These are phyloP conservation scores for Skeletonema menzelii DNA, from an alignment of 108 stramenopile species.

Conservation along the genomic window DNA sequence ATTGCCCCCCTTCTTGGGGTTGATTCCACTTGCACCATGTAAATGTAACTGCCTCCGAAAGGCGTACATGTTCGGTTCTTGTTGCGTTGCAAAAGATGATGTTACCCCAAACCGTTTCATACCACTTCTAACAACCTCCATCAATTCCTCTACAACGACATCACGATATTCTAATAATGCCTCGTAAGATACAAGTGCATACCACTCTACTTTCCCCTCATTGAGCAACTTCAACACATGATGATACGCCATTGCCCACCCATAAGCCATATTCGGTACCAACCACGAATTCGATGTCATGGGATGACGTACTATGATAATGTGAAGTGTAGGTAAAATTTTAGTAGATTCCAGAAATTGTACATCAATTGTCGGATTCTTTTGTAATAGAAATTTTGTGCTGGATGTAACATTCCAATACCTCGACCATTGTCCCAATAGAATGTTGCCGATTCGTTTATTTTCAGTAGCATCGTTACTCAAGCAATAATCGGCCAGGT, in stretches of 20 bases:
- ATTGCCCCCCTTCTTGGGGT: background rate
- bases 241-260: conserved; percentile 16
- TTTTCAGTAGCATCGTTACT: conserved; percentile 3
- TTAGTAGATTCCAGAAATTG: conserved; percentile 22
- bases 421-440: conserved; percentile 16
- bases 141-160: conserved; percentile 23
- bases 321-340: conserved; percentile 22
- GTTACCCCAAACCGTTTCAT: background rate
- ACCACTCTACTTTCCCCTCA: conserved; percentile 24
- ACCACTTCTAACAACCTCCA: conserved; percentile 26
- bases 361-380: conserved; percentile 30
- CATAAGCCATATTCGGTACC: background rate
- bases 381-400: conserved; percentile 23
- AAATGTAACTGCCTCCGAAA: background rate
- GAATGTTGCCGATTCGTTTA: conserved; percentile 13
- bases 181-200: conserved; percentile 32
- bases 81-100: background rate
- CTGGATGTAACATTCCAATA: conserved; percentile 22
- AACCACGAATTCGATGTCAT: conserved; percentile 23
- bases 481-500: conserved; percentile 26
- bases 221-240: conserved; percentile 21
- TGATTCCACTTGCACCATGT: background rate
- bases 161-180: conserved; percentile 25
- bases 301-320: conserved; percentile 29
- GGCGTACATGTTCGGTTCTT: background rate